Evolutionary conservation across 129 eudicot species (phyloP).

Genomic region (Helichrysum umbraculigerum): DNA sequence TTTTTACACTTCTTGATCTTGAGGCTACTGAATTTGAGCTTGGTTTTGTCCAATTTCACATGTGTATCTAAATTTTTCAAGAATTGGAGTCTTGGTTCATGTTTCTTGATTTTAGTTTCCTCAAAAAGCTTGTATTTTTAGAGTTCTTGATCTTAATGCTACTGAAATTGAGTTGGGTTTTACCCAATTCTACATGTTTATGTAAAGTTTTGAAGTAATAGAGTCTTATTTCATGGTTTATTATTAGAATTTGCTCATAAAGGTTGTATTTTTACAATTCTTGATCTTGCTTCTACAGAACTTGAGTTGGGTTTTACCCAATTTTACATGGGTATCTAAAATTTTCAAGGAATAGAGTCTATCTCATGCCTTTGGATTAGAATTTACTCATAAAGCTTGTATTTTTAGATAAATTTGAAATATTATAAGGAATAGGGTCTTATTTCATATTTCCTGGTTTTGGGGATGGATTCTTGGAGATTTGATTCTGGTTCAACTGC

Average conservation of each 20-base stretch:
- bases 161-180: slow-evolving; percentile 30
- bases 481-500: slow-evolving; percentile 34
- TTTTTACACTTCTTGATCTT: slow-evolving; percentile 12
- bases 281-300: slow-evolving; percentile 8
- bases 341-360: slow-evolving; percentile 6
- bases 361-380: too few species aligned
- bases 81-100: not conserved
- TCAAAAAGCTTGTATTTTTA: slow-evolving; percentile 11
- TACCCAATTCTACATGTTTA: slow-evolving; percentile 6
- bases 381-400: not conserved
- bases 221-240: not conserved
- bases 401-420: slow-evolving; percentile 9
- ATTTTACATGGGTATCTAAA: slow-evolving; percentile 1
- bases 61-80: slow-evolving; percentile 11
- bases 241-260: not conserved
- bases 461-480: slow-evolving; percentile 59
- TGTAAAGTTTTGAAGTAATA: not conserved
- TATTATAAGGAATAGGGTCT: not conserved
- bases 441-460: slow-evolving; percentile 9
- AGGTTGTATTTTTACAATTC: not conserved
- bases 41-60: slow-evolving; percentile 20
- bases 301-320: slow-evolving; percentile 28
- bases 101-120: not conserved
- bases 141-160: not conserved
- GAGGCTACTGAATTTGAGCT: slow-evolving; percentile 11